Evolutionary conservation across 2,329 filamentous ascomycete genomes (phyloP), one percentile per base, ranked within the genome.

Genomic region (Diaporthe aspalathi): DNA sequence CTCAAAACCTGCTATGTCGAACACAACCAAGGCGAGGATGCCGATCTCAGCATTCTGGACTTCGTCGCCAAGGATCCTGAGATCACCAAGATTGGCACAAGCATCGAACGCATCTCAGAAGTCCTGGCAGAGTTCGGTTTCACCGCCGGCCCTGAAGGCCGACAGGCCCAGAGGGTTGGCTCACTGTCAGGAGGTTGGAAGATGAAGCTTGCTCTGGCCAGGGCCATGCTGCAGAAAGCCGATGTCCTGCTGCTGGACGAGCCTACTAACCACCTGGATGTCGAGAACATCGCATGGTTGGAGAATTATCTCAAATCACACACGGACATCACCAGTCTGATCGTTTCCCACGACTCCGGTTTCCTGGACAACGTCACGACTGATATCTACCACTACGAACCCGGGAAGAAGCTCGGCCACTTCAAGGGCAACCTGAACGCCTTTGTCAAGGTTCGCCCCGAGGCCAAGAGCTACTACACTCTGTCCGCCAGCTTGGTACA

Each of bases 181-280:
- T 98, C 95, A 24, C 85, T 99, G 45, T 98, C 96, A 53, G 96
- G 96, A 84, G 96, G 96, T 80, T 99, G 96, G 96, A 98, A 98
- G 89, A 99, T 99, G 96, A 99, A 99, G 90, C 86, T 99, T 73
- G 96, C 96, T 75, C 84, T 99, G 81, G 96, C 96, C 67, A 91
- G 96, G 78, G 96, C 96, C 74, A 98, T 99, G 95, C 88, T 99
- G 78, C 93, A 96, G 87, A 93, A 92, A 79, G 95, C 96, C n/a
- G 96, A 99, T 81, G 95, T 99, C 65, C 89, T 99, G 71, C 87
- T 99, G 66, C 90, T 99, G 71, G 96, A 99, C 88, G 96, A 99
- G 89, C 96, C 96, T 82, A 99, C 96, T 78, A 99, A 99, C 86
- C 96, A 99, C 84, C 87, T 99, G 81, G 96, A 99, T 81, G 95